Conservation (phyloP, 208 protist genomes). For the Willaertia magna region DNA sequence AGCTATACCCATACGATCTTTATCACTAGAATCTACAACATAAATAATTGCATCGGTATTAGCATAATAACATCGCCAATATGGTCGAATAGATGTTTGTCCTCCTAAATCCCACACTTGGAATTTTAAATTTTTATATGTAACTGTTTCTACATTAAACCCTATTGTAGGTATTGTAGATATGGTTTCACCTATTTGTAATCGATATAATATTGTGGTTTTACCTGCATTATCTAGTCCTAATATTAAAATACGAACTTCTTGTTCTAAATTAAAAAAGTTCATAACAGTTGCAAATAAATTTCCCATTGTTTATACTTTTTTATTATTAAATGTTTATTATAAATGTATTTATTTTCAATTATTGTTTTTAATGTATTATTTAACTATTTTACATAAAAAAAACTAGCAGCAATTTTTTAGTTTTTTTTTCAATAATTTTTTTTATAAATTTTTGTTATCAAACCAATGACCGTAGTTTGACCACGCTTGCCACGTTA, state of each 20-base stretch:
- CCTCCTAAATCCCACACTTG: constrained; percentile 38
- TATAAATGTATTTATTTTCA: no score
- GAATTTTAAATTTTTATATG: constrained; percentile 67
- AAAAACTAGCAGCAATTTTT: no score
- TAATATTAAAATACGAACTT: constrained; percentile 80
- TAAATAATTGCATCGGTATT: constrained; percentile 75
- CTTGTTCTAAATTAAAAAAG: constrained; percentile 32
- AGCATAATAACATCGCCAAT: constrained; percentile 76
- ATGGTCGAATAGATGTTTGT: constrained; percentile 44
- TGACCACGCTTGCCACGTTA: no score
- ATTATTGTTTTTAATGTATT: no score
- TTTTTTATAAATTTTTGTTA: no score
- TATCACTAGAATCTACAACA: constrained; percentile 59
- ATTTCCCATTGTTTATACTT: neutral
- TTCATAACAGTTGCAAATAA: neutral
- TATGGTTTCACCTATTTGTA: constrained; percentile 66
- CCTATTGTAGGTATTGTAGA: constrained; percentile 66
- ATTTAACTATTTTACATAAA: no score
- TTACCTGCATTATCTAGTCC: constrained; percentile 89
- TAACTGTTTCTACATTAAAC: constrained; percentile 69
- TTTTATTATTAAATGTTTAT: no score
- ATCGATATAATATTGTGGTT: constrained; percentile 75
- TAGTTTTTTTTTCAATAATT: no score
- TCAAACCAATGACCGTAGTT: neutral
- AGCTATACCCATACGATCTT: constrained; percentile 55